Evolutionary conservation across 2,329 filamentous ascomycete species (phyloP).

Genomic region (Aspergillus luchuensis): DNA sequence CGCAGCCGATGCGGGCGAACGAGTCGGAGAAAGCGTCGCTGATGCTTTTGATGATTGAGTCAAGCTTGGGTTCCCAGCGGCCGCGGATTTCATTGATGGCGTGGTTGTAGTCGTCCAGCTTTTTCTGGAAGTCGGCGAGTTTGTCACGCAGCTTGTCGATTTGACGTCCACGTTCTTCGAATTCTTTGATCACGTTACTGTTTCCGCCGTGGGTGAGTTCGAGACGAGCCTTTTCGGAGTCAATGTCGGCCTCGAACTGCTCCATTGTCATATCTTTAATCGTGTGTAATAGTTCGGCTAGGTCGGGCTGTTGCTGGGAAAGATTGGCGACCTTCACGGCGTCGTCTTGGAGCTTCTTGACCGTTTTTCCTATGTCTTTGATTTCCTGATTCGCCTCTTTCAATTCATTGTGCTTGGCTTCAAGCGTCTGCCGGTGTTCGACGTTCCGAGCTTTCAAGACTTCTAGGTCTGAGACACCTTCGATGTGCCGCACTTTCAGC

Average conservation of each 20-base stretch:
- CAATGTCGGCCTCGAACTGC: slow-evolving; percentile 71
- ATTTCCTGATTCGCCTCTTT: slow-evolving; percentile 40
- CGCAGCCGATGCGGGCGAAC: slow-evolving; percentile 91
- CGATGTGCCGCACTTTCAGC: slow-evolving; percentile 69
- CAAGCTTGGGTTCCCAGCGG: slow-evolving; percentile 81
- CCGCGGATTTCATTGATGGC: slow-evolving; percentile 68
- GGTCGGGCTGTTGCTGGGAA: slow-evolving; percentile 25
- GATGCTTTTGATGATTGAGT: slow-evolving; percentile 75
- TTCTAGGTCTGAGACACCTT: slow-evolving; percentile 78
- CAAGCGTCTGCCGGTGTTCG: slow-evolving; percentile 55
- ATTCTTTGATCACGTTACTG: slow-evolving; percentile 73
- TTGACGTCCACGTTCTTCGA: slow-evolving; percentile 68
- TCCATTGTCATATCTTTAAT: slow-evolving; percentile 59
- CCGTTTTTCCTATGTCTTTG: slow-evolving; percentile 29
- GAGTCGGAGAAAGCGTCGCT: slow-evolving; percentile 91
- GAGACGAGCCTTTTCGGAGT: slow-evolving; percentile 71
- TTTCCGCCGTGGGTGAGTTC: slow-evolving; percentile 79
- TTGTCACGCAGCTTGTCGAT: slow-evolving; percentile 68
- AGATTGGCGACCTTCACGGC: slow-evolving; percentile 20
- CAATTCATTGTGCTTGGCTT: slow-evolving; percentile 45
- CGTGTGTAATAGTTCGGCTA: slow-evolving; percentile 43
- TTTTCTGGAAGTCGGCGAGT: slow-evolving; percentile 56
- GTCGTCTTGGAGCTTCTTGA: slow-evolving; percentile 22
- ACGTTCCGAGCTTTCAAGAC: slow-evolving; percentile 67
- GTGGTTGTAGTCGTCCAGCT: slow-evolving; percentile 57